Percentiles rank a stretch among this genome's conserved stretches.
Evolutionary conservation across 73 alveolate species (phyloP).

Genomic region (Symbiodinium natans): DNA sequence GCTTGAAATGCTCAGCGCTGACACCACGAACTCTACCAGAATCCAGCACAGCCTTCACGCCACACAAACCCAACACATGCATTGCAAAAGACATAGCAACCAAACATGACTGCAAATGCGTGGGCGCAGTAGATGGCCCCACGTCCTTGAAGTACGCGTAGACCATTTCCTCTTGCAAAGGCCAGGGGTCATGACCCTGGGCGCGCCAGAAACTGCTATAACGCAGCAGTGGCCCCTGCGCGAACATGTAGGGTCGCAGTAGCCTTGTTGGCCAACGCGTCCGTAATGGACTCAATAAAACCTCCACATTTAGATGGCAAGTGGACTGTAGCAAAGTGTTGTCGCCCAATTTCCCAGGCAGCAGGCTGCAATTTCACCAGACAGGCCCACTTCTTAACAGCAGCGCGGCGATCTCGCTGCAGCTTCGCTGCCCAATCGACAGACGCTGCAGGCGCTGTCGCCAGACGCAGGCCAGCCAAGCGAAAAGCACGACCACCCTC

Average conservation of each 20-base stretch:
- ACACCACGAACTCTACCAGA: neutral
- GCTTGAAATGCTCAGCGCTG: neutral
- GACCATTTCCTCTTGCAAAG: neutral
- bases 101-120: neutral
- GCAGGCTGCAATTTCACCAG: neutral
- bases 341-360: neutral
- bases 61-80: neutral
- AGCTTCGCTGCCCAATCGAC: neutral
- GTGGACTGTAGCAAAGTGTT: neutral
- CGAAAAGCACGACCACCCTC: too few relatives aligned
- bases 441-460: neutral
- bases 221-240: neutral
- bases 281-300: neutral
- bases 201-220: neutral
- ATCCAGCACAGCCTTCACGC: neutral
- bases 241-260: neutral
- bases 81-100: neutral
- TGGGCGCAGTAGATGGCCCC: neutral
- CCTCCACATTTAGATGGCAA: neutral
- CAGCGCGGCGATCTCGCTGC: neutral
- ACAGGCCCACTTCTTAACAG: neutral
- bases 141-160: neutral
- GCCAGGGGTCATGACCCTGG: neutral
- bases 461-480: too few relatives aligned
- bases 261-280: neutral